Conservation (phyloP, 176 grass and related monocot species). For the Secale cereale region DNA sequence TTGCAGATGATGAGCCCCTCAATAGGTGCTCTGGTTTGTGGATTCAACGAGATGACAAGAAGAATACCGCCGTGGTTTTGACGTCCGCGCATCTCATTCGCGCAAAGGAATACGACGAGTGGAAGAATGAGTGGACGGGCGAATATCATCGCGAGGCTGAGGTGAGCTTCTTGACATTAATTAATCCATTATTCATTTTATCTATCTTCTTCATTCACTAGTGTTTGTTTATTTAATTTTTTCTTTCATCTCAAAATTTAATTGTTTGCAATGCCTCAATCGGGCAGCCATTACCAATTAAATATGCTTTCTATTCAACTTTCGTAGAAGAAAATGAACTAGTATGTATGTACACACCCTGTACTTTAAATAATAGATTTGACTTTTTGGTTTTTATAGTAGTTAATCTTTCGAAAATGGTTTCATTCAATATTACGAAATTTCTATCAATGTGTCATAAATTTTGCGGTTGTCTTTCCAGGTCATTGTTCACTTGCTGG, state of each 20-base stretch:
- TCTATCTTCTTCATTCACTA: background rate
- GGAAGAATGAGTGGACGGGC: background rate
- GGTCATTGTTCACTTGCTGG: background rate
- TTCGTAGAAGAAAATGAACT: no score
- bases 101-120: background rate
- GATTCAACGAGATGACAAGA: background rate
- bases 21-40: background rate
- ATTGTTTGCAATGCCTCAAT: background rate
- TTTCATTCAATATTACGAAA: background rate
- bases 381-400: no score
- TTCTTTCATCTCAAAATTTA: background rate
- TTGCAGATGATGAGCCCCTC: background rate
- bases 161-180: background rate
- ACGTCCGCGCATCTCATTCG: background rate
- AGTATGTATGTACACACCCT: background rate
- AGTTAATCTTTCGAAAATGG: background rate
- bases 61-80: background rate
- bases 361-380: background rate
- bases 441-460: background rate
- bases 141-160: background rate
- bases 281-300: no score
- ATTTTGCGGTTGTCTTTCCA: background rate
- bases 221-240: background rate
- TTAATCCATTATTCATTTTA: background rate
- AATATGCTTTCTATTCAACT: background rate